Conservation (phyloP, 208 protist species). For the Vickermania spadyakhi region DNA sequence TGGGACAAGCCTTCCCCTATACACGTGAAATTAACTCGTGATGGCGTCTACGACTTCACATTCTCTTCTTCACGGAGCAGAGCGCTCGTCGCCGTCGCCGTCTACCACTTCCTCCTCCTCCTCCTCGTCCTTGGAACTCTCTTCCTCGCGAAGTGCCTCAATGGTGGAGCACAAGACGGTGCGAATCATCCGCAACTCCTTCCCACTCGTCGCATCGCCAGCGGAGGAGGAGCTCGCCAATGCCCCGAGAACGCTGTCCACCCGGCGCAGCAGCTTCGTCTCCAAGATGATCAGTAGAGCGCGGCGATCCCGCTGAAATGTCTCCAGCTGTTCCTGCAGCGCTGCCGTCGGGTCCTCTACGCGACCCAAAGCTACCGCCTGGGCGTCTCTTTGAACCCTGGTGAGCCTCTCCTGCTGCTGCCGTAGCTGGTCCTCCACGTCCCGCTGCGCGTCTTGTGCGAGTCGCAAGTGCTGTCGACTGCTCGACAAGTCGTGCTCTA, state of each 20-base stretch:
- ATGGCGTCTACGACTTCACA: too few species aligned
- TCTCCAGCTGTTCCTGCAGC: constrained; percentile 8
- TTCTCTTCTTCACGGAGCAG: too few species aligned
- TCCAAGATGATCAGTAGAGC: constrained; percentile 87
- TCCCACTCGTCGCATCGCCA: background rate
- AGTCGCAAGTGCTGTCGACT: too few species aligned
- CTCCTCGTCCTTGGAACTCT: constrained; percentile 2
- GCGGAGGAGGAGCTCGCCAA: background rate
- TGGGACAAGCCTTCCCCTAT: too few species aligned
- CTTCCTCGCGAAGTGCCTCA: background rate
- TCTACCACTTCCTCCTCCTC: constrained; percentile 2
- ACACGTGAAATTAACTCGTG: too few species aligned
- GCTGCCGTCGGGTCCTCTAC: background rate
- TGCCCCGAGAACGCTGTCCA: constrained; percentile 33
- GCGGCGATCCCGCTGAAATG: constrained; percentile 63
- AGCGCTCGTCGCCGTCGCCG: background rate
- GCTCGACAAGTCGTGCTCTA: too few species aligned
- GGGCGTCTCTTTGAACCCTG: too few species aligned
- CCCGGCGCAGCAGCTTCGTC: constrained; percentile 63
- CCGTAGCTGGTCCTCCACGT: background rate
- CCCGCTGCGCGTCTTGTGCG: background rate
- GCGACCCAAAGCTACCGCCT: too few species aligned
- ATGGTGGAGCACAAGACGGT: background rate
- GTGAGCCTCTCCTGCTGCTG: background rate
- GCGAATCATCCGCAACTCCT: background rate